Percentiles rank a stretch among this genome's conserved stretches.
phyloP scores from a whole-genome alignment of 768 basidiomycete genomes.

The Termitomyces sp. region DNA sequence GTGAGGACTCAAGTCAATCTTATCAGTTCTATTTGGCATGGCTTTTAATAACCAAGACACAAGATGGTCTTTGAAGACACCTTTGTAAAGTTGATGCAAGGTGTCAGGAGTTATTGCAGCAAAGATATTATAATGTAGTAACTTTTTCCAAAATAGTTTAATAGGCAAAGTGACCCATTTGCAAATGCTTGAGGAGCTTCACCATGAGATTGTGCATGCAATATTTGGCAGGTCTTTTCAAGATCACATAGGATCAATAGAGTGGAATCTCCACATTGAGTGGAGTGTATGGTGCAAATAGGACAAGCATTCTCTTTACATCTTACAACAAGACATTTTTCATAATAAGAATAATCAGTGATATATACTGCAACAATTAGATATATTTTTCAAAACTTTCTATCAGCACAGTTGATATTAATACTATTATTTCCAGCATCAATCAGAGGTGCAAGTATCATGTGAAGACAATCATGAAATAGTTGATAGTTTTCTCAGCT shows the following conservation, averaged over 20 bases:
- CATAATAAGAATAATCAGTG: neutral
- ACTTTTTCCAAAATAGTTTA: slow-evolving; percentile 34
- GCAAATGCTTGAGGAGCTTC: slow-evolving; percentile 5
- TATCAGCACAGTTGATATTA: slow-evolving; percentile 27
- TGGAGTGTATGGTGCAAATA: slow-evolving; percentile 16
- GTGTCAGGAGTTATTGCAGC: slow-evolving; percentile 32
- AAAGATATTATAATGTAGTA: slow-evolving; percentile 33
- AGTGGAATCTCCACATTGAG: slow-evolving; percentile 11
- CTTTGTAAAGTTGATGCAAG: slow-evolving; percentile 45
- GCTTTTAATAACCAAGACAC: slow-evolving; percentile 24
- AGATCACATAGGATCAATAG: neutral
- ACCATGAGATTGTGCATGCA: neutral
- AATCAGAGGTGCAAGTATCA: slow-evolving; percentile 23
- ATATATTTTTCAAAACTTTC: slow-evolving; percentile 16
- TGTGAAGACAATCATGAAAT: slow-evolving; percentile 22
- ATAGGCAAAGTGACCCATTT: slow-evolving; percentile 8
- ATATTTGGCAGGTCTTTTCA: slow-evolving; percentile 4
- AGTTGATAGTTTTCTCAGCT: slow-evolving; percentile 5
- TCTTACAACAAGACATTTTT: neutral
- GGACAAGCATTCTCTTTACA: slow-evolving; percentile 23
- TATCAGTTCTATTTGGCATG: slow-evolving; percentile 11
- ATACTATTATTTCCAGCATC: slow-evolving; percentile 28
- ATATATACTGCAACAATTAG: slow-evolving; percentile 17
- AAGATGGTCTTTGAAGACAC: slow-evolving; percentile 40
- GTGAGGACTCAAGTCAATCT: slow-evolving; percentile 28